Evolutionary conservation across 148 eudicot genomes (phyloP), one percentile per base, ranked within the genome.

Genomic region (Diospyros kaki): DNA sequence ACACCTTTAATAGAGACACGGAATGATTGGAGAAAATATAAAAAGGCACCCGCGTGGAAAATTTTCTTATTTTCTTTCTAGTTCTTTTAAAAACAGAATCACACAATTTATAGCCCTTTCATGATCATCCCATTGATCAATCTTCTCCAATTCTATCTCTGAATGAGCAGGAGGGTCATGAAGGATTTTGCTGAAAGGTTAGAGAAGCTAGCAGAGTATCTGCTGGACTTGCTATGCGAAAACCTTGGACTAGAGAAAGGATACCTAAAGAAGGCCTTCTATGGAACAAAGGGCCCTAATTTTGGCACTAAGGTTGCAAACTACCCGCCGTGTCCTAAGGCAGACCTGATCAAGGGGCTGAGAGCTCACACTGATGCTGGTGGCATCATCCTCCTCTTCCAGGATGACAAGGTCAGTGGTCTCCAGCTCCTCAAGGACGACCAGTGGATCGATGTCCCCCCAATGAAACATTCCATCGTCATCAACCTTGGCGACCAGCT

Each of bases 351-450:
- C 71, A 88, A 84, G 81, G 92, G 92, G 2, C 88, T 88, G 46
- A 84, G 92, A 8, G 92, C 87, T 58, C 92, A 88, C 85, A 86
- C 89, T 46, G 89, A 88, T 62, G 92, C 92, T 1, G 92, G 92
- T 38, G 92, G 92, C 55, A 79, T 88, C 80, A 83, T 88, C 73
- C 81, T 88, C 9, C 88, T 88, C 77, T 84, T 88, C 77, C 92
- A 88, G 58, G 92, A 88, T 54, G 89, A 84, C 77, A 74, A 51
- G 11, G 86, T 86, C 50, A 81, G 92, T 54, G 89, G 92, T 62
- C 89, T 86, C 44, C 92, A 88, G 71, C 85, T 88, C 9, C 92
- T 88, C 48, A 83, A 83, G 51, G 91, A 75, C 52, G 88, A 76
- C 18, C 41, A 81, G 53, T 87, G 91, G 91, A 71, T 87, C 44